Conservation (phyloP, 2,329 filamentous ascomycete genomes). For the Colletotrichum sp. region DNA sequence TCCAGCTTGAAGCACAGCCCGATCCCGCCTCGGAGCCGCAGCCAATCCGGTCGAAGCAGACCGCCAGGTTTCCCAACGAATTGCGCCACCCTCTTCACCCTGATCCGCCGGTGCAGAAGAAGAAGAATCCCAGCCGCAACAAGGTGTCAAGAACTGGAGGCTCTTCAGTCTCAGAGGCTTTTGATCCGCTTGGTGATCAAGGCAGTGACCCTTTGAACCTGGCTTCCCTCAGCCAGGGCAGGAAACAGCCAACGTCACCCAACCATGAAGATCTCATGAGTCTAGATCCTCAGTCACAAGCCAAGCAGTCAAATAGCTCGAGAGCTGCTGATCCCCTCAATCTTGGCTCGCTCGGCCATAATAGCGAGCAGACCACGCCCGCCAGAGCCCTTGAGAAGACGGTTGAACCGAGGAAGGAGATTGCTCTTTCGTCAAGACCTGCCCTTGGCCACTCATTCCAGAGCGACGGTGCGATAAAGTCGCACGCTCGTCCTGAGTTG, state of each 20-base stretch:
- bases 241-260: not conserved
- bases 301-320: not conserved
- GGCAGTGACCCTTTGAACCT: constrained; percentile 2
- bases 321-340: not conserved
- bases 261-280: not conserved
- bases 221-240: not conserved
- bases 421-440: not conserved
- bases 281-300: not conserved
- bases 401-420: not conserved
- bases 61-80: constrained; percentile 15
- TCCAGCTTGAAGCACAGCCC: constrained; percentile 45
- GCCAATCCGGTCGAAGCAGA: constrained; percentile 21
- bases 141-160: not conserved
- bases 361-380: not conserved
- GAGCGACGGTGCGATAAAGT: constrained; percentile 5
- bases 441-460: not conserved
- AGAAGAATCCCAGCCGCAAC: not conserved
- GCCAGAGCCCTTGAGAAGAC: not conserved
- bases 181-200: not conserved
- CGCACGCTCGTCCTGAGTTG: not conserved
- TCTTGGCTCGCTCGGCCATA: not conserved
- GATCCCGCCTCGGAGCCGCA: constrained; percentile 7
- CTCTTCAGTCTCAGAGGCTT: not conserved
- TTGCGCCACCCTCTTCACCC: constrained; percentile 12
- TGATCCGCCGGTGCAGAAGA: constrained; percentile 1